These are phyloP conservation scores for Neospermospora avenae DNA, from an alignment of 2,329 filamentous ascomycete genomes.

Conservation along the genomic window DNA sequence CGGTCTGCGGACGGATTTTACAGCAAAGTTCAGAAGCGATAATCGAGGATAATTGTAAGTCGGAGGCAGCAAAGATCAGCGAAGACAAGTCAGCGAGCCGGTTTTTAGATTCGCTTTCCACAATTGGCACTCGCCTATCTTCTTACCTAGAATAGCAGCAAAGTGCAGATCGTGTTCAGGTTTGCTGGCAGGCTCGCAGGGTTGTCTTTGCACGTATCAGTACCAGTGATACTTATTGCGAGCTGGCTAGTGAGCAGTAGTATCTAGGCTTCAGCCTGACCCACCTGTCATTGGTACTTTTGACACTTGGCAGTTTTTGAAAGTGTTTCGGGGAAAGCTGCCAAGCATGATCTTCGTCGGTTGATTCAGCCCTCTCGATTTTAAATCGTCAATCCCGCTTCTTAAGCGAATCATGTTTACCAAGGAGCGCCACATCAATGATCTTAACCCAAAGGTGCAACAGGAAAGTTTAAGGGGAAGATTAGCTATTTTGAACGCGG, in stretches of 20 bases:
- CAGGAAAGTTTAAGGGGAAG: neutral
- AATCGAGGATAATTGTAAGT: neutral
- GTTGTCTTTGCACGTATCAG: neutral
- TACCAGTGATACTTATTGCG: neutral
- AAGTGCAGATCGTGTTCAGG: neutral
- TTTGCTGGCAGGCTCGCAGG: neutral
- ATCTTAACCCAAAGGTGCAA: neutral
- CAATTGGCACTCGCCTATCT: neutral
- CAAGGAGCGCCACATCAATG: neutral
- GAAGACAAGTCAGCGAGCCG: neutral
- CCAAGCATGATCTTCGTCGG: constrained; percentile 3
- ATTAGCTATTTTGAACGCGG: neutral
- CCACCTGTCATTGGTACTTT: neutral
- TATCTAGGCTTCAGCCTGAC: constrained; percentile 12
- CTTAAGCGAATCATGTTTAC: neutral
- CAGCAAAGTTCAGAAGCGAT: neutral
- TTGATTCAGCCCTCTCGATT: neutral
- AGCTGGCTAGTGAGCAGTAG: neutral
- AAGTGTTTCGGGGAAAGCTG: neutral
- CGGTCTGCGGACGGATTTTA: neutral
- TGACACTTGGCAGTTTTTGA: constrained; percentile 1
- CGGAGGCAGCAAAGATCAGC: neutral
- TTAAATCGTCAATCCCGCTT: neutral
- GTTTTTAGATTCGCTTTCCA: constrained; percentile 3
- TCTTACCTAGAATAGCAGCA: neutral